phyloP scores from a whole-genome alignment of 495 filamentous ascomycete genomes.

The Penicillium turbatum region DNA sequence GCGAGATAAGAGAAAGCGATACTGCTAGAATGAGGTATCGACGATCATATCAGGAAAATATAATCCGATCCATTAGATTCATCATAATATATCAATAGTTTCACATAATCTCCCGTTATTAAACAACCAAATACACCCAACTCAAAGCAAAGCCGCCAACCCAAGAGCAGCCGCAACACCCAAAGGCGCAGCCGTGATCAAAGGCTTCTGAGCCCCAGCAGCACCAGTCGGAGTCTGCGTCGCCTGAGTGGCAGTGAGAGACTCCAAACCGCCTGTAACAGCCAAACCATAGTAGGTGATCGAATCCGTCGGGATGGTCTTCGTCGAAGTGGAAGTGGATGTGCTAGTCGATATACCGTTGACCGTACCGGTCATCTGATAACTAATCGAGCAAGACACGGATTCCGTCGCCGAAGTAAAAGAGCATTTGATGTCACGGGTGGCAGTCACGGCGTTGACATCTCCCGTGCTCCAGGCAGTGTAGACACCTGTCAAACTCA shows the following conservation, averaged over 20 bases:
- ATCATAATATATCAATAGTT: no score
- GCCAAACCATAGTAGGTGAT: constrained; percentile 13
- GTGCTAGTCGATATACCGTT: not conserved
- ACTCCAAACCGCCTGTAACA: constrained; percentile 18
- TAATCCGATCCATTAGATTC: no score
- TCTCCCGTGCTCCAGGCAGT: constrained; percentile 8
- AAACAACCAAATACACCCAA: not conserved
- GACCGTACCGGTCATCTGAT: not conserved
- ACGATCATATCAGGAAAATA: no score
- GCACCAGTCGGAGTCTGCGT: constrained; percentile 15
- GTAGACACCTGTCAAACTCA: constrained; percentile 15
- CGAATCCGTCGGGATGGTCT: constrained; percentile 2
- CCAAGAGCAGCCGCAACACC: constrained; percentile 14
- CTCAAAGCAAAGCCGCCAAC: constrained; percentile 18
- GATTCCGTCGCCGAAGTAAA: constrained; percentile 16
- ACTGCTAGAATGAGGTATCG: no score
- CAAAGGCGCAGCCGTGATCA: constrained; percentile 24
- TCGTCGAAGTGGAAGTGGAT: constrained; percentile 3
- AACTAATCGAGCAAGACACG: constrained; percentile 22
- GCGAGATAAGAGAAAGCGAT: no score
- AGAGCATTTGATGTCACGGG: constrained; percentile 14
- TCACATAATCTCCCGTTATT: no score
- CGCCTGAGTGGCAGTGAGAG: constrained; percentile 9
- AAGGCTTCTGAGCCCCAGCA: constrained; percentile 8
- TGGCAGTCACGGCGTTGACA: constrained; percentile 11